Conservation (phyloP, 805 yeast species). For the Spathaspora girioi region DNA sequence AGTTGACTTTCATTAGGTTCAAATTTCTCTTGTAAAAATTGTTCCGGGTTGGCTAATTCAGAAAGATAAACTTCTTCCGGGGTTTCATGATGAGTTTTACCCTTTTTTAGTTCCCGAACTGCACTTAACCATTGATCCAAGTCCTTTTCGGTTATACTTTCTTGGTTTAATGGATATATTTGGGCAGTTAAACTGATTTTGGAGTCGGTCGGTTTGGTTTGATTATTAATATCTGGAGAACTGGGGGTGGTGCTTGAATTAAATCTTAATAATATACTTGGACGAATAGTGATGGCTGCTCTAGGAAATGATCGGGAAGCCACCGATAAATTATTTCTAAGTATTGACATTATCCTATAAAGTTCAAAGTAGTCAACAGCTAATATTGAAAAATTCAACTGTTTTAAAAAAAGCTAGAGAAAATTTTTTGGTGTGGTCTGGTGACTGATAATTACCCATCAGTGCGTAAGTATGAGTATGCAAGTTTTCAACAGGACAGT, state of each 20-base stretch:
- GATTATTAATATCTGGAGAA: not conserved
- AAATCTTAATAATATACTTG: slow-evolving; percentile 2
- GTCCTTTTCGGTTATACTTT: slow-evolving; percentile 34
- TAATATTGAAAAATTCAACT: not conserved
- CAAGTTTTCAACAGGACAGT: too few species aligned
- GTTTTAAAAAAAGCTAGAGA: not conserved
- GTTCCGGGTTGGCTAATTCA: slow-evolving; percentile 33
- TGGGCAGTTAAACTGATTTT: slow-evolving; percentile 26
- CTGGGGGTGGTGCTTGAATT: not conserved
- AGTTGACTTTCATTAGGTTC: slow-evolving; percentile 66
- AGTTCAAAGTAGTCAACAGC: not conserved
- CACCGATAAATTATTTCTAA: not conserved
- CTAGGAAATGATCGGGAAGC: not conserved
- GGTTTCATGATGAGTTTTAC: slow-evolving; percentile 27
- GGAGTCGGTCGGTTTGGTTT: not conserved
- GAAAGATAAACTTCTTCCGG: slow-evolving; percentile 35
- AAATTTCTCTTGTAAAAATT: slow-evolving; percentile 34
- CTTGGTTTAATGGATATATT: slow-evolving; percentile 35
- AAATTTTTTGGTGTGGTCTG: not conserved
- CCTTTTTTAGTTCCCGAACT: slow-evolving; percentile 34
- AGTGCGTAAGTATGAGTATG: not conserved
- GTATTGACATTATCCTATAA: not conserved
- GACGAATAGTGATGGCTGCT: not conserved
- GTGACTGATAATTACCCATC: not conserved
- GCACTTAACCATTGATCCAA: slow-evolving; percentile 47